A percentile compares a stretch with the other conserved stretches of the same genome.
Evolutionary conservation across 208 protist species (phyloP).

Genomic region (Wallacemonas sp.): DNA sequence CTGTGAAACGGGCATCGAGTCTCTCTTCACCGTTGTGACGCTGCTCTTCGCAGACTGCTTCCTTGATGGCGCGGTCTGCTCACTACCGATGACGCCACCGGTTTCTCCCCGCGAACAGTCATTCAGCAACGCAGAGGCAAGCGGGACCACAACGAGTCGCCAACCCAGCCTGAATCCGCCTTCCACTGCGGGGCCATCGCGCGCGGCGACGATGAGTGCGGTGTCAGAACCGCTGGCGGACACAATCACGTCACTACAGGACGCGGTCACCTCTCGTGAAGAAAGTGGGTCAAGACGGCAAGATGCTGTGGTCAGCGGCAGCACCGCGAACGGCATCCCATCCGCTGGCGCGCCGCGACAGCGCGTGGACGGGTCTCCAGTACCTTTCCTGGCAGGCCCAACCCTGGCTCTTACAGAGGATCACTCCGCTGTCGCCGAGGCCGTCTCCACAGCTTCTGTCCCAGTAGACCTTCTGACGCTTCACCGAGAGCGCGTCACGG

Average conservation of each 20-base stretch:
- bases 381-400: constrained; percentile 1
- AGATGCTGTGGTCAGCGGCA: neutral
- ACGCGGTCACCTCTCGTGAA: neutral
- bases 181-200: no score
- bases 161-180: neutral
- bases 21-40: constrained; percentile 52
- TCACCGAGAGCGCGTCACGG: constrained; percentile 24
- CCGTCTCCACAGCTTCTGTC: constrained; percentile 3
- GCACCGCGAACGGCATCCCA: no score
- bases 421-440: constrained; percentile 1
- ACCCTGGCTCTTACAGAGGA: neutral
- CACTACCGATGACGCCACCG: neutral
- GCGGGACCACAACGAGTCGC: neutral
- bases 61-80: constrained; percentile 17
- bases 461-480: constrained; percentile 29
- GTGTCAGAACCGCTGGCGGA: neutral
- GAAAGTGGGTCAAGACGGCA: neutral
- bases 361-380: neutral
- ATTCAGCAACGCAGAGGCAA: no score
- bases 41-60: constrained; percentile 83
- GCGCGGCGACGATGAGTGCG: no score
- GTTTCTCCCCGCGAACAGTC: neutral
- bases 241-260: neutral
- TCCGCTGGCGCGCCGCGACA: neutral
- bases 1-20: constrained; percentile 47